phyloP scores from a whole-genome alignment of 2,329 filamentous ascomycete genomes.

The Drechslerella coelobrocha region DNA sequence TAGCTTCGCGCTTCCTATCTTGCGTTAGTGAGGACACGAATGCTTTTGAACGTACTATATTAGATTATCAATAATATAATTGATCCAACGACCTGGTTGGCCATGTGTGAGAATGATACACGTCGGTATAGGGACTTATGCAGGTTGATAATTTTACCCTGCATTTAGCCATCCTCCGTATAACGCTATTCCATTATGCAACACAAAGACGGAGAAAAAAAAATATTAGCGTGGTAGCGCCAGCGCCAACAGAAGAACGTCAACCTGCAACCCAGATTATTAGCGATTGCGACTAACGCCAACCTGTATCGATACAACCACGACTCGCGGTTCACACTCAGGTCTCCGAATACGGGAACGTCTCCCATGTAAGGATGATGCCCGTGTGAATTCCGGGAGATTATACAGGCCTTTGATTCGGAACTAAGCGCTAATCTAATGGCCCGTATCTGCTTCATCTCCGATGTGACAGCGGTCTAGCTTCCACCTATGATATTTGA shows the following conservation, averaged over 20 bases:
- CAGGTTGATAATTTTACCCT: neutral
- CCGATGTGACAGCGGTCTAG: conserved; percentile 40
- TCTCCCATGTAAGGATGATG: conserved; percentile 10
- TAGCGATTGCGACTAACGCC: conserved; percentile 3
- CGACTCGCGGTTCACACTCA: conserved; percentile 8
- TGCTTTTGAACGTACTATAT: no score
- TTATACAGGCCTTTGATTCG: conserved; percentile 31
- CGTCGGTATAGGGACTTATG: neutral
- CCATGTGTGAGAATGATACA: neutral
- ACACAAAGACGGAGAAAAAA: neutral
- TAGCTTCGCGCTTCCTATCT: no score
- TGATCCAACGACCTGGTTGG: no score
- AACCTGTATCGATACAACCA: conserved; percentile 2
- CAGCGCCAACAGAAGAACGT: neutral
- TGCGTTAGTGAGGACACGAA: no score
- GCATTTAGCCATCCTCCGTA: neutral
- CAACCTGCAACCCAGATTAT: neutral
- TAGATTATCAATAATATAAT: no score
- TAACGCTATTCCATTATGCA: neutral
- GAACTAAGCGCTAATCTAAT: neutral
- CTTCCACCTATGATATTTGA: conserved; percentile 13
- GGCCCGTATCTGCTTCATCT: conserved; percentile 48
- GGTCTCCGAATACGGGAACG: conserved; percentile 8
- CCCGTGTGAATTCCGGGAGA: conserved; percentile 47
- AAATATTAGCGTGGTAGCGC: neutral